Conservation (phyloP, 1,284 basidiomycete species). For the Cutaneotrichosporon sp. region DNA sequence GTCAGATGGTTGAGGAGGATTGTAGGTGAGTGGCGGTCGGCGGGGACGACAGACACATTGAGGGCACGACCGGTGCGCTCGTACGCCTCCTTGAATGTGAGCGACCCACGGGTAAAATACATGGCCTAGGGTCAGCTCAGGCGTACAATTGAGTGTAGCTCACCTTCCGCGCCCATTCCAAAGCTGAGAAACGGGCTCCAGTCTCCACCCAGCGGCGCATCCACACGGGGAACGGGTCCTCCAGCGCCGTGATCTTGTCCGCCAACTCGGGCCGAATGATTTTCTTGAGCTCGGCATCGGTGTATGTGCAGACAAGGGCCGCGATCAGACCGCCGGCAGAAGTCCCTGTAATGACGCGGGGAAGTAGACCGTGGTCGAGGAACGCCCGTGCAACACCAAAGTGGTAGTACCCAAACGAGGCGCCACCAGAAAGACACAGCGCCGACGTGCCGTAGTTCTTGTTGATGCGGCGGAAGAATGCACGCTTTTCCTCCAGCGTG, state of each 20-base stretch:
- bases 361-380: constrained; percentile 78
- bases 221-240: constrained; percentile 76
- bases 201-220: constrained; percentile 73
- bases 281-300: constrained; percentile 75
- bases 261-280: constrained; percentile 78
- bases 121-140: constrained; percentile 49
- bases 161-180: constrained; percentile 80
- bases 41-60: constrained; percentile 92
- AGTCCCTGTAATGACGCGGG: constrained; percentile 82
- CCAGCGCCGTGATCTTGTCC: constrained; percentile 82
- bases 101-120: constrained; percentile 89
- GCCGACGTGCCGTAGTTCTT: constrained; percentile 86
- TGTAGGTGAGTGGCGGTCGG: constrained; percentile 92
- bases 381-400: constrained; percentile 90
- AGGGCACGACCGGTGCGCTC: constrained; percentile 81
- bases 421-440: constrained; percentile 89
- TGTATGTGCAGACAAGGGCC: constrained; percentile 74
- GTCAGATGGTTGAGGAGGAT: constrained; percentile 95
- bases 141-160: constrained; percentile 42
- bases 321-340: constrained; percentile 88
- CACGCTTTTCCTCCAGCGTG: constrained; percentile 79
- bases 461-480: constrained; percentile 84
- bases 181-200: constrained; percentile 88
- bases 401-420: constrained; percentile 74
- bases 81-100: constrained; percentile 96